These are phyloP conservation scores for Populus ilicifolia DNA, from an alignment of 345 rosid genomes.

Conservation along the genomic window DNA sequence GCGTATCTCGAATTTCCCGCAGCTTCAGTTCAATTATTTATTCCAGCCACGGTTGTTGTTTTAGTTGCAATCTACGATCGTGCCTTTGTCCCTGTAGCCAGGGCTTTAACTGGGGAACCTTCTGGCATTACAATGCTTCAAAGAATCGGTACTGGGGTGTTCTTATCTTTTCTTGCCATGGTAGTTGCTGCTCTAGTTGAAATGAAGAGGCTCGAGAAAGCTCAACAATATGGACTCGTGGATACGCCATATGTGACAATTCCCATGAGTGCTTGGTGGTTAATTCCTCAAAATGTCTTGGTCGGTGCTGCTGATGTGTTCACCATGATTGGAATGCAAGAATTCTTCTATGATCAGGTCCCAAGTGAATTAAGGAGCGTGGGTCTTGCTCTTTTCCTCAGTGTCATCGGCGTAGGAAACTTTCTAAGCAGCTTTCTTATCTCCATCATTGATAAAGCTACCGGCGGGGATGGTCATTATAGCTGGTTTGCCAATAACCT, in stretches of 20 bases:
- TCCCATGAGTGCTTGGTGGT: not conserved
- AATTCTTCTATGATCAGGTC: conserved; percentile 8
- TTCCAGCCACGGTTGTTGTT: no score
- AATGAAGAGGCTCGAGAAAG: not conserved
- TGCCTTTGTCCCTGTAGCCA: not conserved
- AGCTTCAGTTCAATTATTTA: no score
- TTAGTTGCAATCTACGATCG: not conserved
- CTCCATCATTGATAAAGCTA: not conserved
- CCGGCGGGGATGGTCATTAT: not conserved
- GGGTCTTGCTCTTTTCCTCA: conserved; percentile 1
- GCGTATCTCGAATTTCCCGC: no score
- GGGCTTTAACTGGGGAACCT: not conserved
- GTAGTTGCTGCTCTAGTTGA: not conserved
- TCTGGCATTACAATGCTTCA: not conserved
- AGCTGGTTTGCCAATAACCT: conserved; percentile 9
- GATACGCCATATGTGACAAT: not conserved
- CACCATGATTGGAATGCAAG: conserved; percentile 4
- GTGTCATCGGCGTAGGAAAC: not conserved
- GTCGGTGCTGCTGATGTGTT: not conserved
- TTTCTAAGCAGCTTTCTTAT: conserved; percentile 5
- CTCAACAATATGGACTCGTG: not conserved
- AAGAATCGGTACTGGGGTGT: not conserved
- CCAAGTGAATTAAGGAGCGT: not conserved
- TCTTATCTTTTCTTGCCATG: not conserved
- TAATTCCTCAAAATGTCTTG: not conserved